phyloP scores from a whole-genome alignment of 768 basidiomycete genomes.

The Termitomyces sp. region DNA sequence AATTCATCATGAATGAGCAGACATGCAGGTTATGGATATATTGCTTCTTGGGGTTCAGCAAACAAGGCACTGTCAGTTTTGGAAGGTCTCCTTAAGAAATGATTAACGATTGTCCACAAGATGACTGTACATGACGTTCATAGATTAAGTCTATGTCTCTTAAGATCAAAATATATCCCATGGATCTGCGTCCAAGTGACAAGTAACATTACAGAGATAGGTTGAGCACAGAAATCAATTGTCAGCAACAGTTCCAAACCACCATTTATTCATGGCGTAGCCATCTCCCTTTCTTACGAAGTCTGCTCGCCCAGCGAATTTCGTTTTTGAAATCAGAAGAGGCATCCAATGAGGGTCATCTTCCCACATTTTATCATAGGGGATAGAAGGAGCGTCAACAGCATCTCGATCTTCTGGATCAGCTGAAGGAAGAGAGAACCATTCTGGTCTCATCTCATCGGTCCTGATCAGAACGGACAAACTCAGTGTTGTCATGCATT shows the following conservation, averaged over 20 bases:
- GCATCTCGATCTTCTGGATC: background rate
- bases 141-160: background rate
- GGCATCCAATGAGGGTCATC: constrained; percentile 71
- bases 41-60: constrained; percentile 64
- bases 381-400: constrained; percentile 22
- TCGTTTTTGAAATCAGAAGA: constrained; percentile 37
- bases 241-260: constrained; percentile 28
- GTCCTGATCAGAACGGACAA: constrained; percentile 42
- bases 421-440: constrained; percentile 48
- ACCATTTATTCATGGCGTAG: constrained; percentile 36
- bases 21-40: constrained; percentile 58
- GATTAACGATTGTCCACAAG: background rate
- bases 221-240: background rate
- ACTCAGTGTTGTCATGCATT: background rate
- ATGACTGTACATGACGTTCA: background rate
- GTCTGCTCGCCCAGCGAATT: constrained; percentile 43
- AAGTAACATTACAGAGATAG: background rate
- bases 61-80: constrained; percentile 41
- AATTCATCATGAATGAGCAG: constrained; percentile 23
- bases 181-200: background rate
- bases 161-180: too few relatives aligned
- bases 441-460: constrained; percentile 84
- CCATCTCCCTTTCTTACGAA: constrained; percentile 28
- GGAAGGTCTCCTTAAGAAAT: constrained; percentile 21
- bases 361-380: constrained; percentile 9